Conservation (phyloP, 2,329 filamentous ascomycete genomes). For the Cladosporium sp. region DNA sequence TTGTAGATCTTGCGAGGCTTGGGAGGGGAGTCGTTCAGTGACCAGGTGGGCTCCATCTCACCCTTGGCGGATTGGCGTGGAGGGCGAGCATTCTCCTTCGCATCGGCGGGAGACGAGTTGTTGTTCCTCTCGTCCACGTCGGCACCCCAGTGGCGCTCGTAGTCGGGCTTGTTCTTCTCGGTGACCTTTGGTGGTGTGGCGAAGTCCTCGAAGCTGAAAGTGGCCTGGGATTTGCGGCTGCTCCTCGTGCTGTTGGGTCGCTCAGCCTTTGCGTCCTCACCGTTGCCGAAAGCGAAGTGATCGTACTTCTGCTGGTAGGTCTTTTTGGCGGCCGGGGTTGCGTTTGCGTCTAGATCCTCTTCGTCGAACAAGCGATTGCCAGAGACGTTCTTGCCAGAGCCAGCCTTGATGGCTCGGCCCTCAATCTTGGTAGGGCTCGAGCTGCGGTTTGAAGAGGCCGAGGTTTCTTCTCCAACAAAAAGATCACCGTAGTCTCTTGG, state of each 20-base stretch:
- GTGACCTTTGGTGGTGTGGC: constrained; percentile 73
- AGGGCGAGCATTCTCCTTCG: constrained; percentile 50
- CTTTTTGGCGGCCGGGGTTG: constrained; percentile 46
- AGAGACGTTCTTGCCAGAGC: constrained; percentile 48
- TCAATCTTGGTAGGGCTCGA: constrained; percentile 33
- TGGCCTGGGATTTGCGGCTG: constrained; percentile 54
- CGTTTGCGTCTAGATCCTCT: constrained; percentile 43
- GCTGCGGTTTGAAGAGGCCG: constrained; percentile 25
- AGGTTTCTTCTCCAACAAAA: constrained; percentile 48
- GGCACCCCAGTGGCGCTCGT: constrained; percentile 73
- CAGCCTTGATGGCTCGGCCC: constrained; percentile 42
- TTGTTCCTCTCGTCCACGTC: constrained; percentile 59
- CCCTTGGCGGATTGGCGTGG: not conserved
- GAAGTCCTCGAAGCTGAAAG: constrained; percentile 90
- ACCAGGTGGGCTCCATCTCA: constrained; percentile 3
- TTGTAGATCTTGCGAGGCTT: constrained; percentile 26
- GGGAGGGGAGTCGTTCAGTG: constrained; percentile 58
- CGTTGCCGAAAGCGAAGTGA: constrained; percentile 79
- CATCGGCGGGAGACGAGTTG: constrained; percentile 1
- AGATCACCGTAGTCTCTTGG: constrained; percentile 68
- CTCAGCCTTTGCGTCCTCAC: constrained; percentile 38
- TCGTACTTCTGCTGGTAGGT: constrained; percentile 75
- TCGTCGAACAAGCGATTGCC: constrained; percentile 55
- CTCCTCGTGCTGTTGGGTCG: constrained; percentile 28
- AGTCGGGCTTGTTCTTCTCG: constrained; percentile 60